Conservation (phyloP, 106 monocot species). For the Vanilla planifolia region DNA sequence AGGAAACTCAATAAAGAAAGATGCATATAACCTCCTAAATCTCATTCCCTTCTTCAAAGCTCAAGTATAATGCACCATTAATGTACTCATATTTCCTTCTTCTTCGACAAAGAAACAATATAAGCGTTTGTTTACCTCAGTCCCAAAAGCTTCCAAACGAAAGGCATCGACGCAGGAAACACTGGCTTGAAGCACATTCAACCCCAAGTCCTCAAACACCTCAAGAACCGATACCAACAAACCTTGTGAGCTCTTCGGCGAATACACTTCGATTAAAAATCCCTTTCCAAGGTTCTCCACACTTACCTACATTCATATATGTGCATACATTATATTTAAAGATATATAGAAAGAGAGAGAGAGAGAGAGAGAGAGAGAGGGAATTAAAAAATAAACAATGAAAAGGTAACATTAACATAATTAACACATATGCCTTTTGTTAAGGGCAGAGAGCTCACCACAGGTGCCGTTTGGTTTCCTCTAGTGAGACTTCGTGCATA, state of each 20-base stretch:
- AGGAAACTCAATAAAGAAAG: no score
- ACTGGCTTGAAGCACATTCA: constrained; percentile 78
- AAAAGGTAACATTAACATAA: no score
- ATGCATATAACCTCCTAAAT: no score
- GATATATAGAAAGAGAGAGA: neutral
- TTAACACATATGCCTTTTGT: no score
- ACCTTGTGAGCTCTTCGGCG: constrained; percentile 53
- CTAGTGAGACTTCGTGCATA: constrained; percentile 13
- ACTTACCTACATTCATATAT: constrained; percentile 47
- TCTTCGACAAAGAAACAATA: no score
- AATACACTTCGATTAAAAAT: constrained; percentile 70
- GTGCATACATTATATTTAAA: neutral
- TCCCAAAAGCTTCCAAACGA: constrained; percentile 86
- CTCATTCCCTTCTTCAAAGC: no score
- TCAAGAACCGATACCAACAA: constrained; percentile 78
- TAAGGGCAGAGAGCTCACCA: no score
- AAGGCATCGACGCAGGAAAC: constrained; percentile 85
- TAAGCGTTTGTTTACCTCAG: constrained; percentile 52
- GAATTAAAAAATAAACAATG: no score
- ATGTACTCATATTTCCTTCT: no score
- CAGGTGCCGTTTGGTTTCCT: constrained; percentile 27
- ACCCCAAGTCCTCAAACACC: constrained; percentile 83
- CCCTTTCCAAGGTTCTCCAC: constrained; percentile 80
- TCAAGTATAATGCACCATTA: no score
- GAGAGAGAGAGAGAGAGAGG: no score